phyloP scores from a whole-genome alignment of 2,329 filamentous ascomycete genomes.

The Simplicillium sp. region DNA sequence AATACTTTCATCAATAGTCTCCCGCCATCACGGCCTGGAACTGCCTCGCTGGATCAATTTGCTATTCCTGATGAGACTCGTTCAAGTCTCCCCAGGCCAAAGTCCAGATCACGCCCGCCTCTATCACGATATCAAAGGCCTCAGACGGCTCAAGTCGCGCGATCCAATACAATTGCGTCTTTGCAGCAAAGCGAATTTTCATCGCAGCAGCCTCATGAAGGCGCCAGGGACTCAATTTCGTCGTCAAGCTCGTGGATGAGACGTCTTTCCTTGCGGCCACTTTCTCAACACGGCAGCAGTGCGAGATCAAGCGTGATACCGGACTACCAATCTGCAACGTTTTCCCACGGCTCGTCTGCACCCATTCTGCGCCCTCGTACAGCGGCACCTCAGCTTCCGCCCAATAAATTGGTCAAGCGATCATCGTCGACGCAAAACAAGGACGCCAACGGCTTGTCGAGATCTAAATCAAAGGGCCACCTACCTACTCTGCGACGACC shows the following conservation, averaged over 20 bases:
- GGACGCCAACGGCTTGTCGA: conserved; percentile 29
- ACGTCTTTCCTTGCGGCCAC: conserved; percentile 56
- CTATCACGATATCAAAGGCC: conserved; percentile 27
- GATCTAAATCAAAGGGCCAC: conserved; percentile 42
- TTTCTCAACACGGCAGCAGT: conserved; percentile 57
- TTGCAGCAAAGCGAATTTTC: background rate
- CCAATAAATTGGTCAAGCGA: conserved; percentile 73
- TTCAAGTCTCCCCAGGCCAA: conserved; percentile 15
- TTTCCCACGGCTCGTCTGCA: conserved; percentile 57
- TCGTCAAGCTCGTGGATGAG: conserved; percentile 64
- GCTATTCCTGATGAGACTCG: conserved; percentile 1
- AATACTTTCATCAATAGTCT: background rate
- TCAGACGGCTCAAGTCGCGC: conserved; percentile 27
- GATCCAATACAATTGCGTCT: background rate
- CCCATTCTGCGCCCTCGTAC: conserved; percentile 44
- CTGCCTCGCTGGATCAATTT: conserved; percentile 1
- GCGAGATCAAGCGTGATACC: conserved; percentile 54
- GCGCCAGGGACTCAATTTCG: conserved; percentile 45
- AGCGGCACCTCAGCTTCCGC: conserved; percentile 37
- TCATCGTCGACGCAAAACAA: conserved; percentile 45
- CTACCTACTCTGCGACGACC: conserved; percentile 60
- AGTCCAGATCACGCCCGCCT: conserved; percentile 24
- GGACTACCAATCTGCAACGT: conserved; percentile 54
- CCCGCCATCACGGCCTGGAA: conserved; percentile 2
- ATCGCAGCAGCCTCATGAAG: conserved; percentile 21